Base-by-base conservation (phyloP, 306 rosid genomes). In the Lotus japonicus region DNA sequence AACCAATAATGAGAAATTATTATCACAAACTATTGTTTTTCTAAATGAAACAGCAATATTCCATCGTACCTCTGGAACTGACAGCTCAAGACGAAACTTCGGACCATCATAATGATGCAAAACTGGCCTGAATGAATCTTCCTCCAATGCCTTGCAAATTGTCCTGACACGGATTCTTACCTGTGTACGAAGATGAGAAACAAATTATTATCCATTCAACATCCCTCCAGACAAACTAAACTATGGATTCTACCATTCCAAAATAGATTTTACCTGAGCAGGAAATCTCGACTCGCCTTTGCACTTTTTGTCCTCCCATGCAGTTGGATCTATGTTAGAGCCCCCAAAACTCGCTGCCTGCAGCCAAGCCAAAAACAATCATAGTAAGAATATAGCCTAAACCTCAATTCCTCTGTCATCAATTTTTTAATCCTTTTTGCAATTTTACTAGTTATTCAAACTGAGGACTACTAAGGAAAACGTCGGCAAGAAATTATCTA, bases 291-390 rank as follows among this genome's bases (percentile, higher is more conserved):
- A 94, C 70, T 94, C 99, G 48, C 99, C 99, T 80, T 90, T 94
- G 83, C 99, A 94, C 58, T 94, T 94, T 82, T 94, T 94, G 57
- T 94, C 99, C 86, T 94, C 99, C 99, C 99, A 94, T 13, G 99
- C 99, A 78, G 99, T 90, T 75, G 99, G 95, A 79, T 90, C 99
- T 59, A 94, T 94, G 95, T 94, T 94, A 71, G 99, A 94, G 72
- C 99, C 99, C 56, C 99, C 99, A 81, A 94, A 94, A 85, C 89
- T 90, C 35, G 86, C 81, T 54, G 99, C 99, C 99, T 94, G 84
- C 74, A 77, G 28, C 72, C 78, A 59, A 4, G 56, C 72, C 78
- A 59, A 4, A 53, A 72, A 69, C 35, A 44, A 11, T 13, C 31
- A 35, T 61, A 41, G 11, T 43, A 48, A 59, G 63, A 11, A 5